A percentile compares a stretch with the other conserved stretches of the same genome.
These are phyloP conservation scores for Leonotis leonurus DNA, from an alignment of 257 asterid species.

Conservation along the genomic window DNA sequence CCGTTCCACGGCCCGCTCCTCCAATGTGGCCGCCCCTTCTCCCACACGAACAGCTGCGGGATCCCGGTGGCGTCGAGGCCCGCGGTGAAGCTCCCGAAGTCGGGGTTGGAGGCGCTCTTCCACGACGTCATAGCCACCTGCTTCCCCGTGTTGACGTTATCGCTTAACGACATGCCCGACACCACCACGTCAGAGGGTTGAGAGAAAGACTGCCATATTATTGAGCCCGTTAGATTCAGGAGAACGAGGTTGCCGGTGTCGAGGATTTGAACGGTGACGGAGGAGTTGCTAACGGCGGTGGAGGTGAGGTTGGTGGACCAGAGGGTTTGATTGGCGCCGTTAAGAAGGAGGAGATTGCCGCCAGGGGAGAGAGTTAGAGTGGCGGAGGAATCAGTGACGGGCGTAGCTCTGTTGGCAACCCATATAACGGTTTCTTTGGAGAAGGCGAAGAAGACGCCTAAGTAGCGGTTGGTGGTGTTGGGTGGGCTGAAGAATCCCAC, in stretches of 20 bases:
- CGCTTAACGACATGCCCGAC: constrained; percentile 21
- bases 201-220: neutral
- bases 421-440: constrained; percentile 23
- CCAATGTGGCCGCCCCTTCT: constrained; percentile 22
- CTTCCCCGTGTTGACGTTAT: constrained; percentile 19
- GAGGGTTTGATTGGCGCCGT: neutral
- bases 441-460: constrained; percentile 30
- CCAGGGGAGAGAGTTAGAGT: neutral
- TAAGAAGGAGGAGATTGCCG: neutral
- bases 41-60: constrained; percentile 20
- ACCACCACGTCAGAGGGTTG: constrained; percentile 1
- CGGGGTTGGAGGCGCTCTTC: constrained; percentile 30
- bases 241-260: constrained; percentile 9
- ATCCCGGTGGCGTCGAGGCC: constrained; percentile 18
- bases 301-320: constrained; percentile 8
- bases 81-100: constrained; percentile 18
- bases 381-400: neutral
- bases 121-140: constrained; percentile 22
- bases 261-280: neutral
- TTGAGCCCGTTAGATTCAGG: neutral
- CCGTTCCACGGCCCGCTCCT: constrained; percentile 46
- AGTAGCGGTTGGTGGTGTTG: constrained; percentile 35
- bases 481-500: constrained; percentile 25
- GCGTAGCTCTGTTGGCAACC: constrained; percentile 28
- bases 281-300: neutral